phyloP scores from a whole-genome alignment of 179 eudicot genomes.

The Silene noctiflora region DNA sequence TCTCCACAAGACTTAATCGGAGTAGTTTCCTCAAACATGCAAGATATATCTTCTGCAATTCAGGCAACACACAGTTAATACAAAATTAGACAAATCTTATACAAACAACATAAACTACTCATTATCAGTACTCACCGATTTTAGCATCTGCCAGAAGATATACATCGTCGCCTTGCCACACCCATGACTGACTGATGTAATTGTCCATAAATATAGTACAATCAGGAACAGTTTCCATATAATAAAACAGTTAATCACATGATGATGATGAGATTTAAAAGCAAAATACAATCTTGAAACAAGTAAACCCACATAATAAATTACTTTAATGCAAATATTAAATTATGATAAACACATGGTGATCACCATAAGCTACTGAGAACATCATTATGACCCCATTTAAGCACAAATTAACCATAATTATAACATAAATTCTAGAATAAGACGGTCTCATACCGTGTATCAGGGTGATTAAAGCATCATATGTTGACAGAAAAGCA shows the following conservation, averaged over 20 bases:
- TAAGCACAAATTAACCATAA: background rate
- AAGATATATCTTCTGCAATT: conserved; percentile 49
- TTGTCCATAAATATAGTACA: background rate
- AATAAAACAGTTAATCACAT: background rate
- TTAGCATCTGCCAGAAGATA: conserved; percentile 34
- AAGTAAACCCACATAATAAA: background rate
- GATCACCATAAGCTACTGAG: background rate
- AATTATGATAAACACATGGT: background rate
- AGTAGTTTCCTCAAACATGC: conserved; percentile 57
- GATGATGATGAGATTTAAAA: background rate
- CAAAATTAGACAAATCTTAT: background rate
- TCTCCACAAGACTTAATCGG: conserved; percentile 81
- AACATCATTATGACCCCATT: background rate
- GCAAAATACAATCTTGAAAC: background rate
- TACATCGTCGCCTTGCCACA: conserved; percentile 45
- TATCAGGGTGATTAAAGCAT: background rate
- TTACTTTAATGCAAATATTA: background rate
- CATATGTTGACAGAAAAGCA: background rate
- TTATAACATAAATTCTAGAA: too few species aligned
- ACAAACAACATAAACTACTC: background rate
- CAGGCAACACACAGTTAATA: conserved; percentile 24
- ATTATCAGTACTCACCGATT: conserved; percentile 31
- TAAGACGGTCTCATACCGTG: too few species aligned
- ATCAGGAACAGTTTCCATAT: conserved; percentile 7
- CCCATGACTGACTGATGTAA: conserved; percentile 47